phyloP scores from a whole-genome alignment of 768 basidiomycete genomes.

The Ramaria sp. region DNA sequence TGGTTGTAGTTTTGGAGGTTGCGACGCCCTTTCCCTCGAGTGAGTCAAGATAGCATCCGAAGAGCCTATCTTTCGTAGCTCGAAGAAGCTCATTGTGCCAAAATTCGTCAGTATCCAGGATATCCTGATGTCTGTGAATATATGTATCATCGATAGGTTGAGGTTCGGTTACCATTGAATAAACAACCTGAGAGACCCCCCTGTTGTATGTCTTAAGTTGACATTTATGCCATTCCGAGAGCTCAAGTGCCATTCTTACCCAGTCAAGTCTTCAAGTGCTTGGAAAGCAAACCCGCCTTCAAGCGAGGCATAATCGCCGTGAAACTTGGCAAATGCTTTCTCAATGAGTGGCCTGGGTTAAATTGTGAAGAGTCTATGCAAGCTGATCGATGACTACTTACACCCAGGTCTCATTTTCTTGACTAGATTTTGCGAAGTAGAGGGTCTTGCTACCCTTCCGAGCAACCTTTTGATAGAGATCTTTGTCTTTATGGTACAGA shows the following conservation, averaged over 20 bases:
- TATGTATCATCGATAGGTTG: background rate
- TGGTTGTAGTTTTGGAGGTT: background rate
- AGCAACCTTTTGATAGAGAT: constrained; percentile 32
- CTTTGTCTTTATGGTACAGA: constrained; percentile 41
- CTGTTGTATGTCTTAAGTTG: background rate
- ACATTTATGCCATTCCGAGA: too few species aligned
- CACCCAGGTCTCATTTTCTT: constrained; percentile 45
- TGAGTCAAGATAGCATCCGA: constrained; percentile 37
- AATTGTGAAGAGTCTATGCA: background rate
- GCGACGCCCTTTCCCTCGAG: constrained; percentile 4
- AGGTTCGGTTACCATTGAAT: background rate
- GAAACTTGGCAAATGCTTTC: constrained; percentile 48
- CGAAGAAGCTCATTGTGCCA: constrained; percentile 42
- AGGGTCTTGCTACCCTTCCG: constrained; percentile 35
- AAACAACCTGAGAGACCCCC: constrained; percentile 9
- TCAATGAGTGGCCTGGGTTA: constrained; percentile 33
- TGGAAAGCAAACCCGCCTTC: constrained; percentile 33
- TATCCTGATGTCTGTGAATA: constrained; percentile 25
- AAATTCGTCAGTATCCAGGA: constrained; percentile 38
- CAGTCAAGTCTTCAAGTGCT: constrained; percentile 47
- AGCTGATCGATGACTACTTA: constrained; percentile 7
- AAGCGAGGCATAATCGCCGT: constrained; percentile 38
- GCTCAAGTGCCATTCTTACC: constrained; percentile 21
- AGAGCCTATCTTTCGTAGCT: constrained; percentile 40
- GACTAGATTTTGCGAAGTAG: constrained; percentile 35